Percentiles rank a stretch among this genome's conserved stretches.
These are phyloP conservation scores for Blastocystis sp. DNA, from an alignment of 352 stramenopile genomes.

Conservation along the genomic window DNA sequence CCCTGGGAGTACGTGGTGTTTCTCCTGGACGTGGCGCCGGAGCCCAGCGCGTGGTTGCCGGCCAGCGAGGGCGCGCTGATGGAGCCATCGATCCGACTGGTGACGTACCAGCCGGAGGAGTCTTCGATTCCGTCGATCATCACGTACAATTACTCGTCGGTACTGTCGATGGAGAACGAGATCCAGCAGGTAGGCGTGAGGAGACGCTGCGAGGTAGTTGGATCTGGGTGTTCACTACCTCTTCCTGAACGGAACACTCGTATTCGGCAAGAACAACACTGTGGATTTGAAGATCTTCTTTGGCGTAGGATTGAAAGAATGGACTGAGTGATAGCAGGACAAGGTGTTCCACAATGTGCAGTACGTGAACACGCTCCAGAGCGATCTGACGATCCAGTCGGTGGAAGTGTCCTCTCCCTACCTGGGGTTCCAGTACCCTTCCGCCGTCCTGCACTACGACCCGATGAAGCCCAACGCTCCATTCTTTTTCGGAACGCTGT, in stretches of 20 bases:
- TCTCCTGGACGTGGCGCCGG: neutral
- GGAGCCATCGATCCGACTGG: too few relatives aligned
- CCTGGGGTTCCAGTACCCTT: conserved; percentile 25
- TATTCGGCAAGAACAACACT: conserved; percentile 33
- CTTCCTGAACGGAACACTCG: conserved; percentile 29
- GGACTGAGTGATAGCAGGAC: neutral
- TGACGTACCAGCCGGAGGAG: neutral
- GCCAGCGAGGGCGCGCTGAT: too few relatives aligned
- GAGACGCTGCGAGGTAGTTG: neutral
- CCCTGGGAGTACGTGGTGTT: conserved; percentile 44
- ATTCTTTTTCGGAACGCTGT: conserved; percentile 34
- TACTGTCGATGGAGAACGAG: neutral
- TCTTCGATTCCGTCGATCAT: neutral
- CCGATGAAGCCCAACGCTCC: neutral
- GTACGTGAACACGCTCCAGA: conserved; percentile 32
- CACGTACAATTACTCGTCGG: neutral
- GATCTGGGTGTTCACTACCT: conserved; percentile 8
- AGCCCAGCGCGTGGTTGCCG: neutral
- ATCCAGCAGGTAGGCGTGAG: neutral
- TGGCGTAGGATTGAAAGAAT: neutral
- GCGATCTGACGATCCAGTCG: neutral
- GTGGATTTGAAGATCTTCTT: conserved; percentile 40
- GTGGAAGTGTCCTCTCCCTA: conserved; percentile 29
- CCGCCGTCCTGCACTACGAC: neutral
- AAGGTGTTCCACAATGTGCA: conserved; percentile 31